Base-by-base conservation (phyloP, 805 yeast species). In the Candida pseudoglaebosa region DNA sequence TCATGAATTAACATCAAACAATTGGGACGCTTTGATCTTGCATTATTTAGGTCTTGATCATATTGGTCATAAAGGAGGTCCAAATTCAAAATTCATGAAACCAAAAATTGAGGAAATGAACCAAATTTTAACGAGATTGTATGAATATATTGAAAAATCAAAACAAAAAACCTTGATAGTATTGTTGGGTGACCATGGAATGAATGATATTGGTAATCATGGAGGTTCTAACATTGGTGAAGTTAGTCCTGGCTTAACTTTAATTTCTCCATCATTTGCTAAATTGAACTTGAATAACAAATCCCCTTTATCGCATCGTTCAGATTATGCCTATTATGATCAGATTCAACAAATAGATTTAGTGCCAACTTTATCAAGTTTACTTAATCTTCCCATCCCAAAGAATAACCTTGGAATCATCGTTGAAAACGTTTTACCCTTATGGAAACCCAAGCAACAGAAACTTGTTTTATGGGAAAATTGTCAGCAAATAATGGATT, bases 11-110 rank as follows among this genome's bases (percentile, higher is more conserved):
- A 50, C 58, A 9, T 47, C 57, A 14, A 30, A 47, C 0, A 46
- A 62, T 3, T 93, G 98, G 98, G 96, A 93, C 55, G 83, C 81
- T 4, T 64, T 93, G 44, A 82, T 93, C 28, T 64, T 93, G 28
- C 99, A 93, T 57, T 93, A 91, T 52, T 65, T 93, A 14, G 99
- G 99, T 0, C 67, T 93, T 20, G 99, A 93, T 56, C 99, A 93
- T 57, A 93, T 93, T 51, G 99, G 99, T 2, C 99, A 93, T 59
- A 91, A 89, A 56, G 95, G 95, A 32, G 99, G 99, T 0, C 91
- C 99, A 0, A 51, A 64, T 4, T 87, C 96, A 8, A 62, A 75
- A 0, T 80, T 78, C 48, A 93, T 93, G 99, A 77, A 80, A 6
- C 69, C 64, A 0, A 93, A 93, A 53, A 97, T 89, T 44, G 41